Conservation (phyloP, 495 filamentous ascomycete genomes). For the Gamarada debralockiae region DNA sequence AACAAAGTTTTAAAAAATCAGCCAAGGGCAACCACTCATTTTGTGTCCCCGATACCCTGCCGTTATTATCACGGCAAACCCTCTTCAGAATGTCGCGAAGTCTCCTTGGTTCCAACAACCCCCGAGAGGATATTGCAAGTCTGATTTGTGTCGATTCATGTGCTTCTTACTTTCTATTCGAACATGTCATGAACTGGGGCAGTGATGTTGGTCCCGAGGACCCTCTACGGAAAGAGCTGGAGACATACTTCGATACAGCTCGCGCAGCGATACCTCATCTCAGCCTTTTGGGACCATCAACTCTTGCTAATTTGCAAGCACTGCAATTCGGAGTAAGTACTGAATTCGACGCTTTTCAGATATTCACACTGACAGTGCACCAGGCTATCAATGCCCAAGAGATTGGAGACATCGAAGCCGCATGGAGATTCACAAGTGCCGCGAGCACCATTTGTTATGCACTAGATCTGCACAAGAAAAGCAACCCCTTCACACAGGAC, state of each 20-base stretch:
- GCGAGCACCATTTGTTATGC: constrained; percentile 1
- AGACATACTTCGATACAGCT: constrained; percentile 4
- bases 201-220: constrained; percentile 2
- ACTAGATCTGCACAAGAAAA: constrained; percentile 6
- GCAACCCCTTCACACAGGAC: background rate
- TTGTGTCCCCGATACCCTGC: constrained; percentile 6
- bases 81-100: constrained; percentile 1
- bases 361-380: background rate
- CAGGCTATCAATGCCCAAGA: constrained; percentile 13
- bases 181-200: constrained; percentile 1
- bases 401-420: constrained; percentile 5
- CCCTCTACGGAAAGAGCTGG: background rate
- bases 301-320: constrained; percentile 7
- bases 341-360: background rate
- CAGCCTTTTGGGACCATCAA: background rate
- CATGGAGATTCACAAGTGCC: background rate
- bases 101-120: background rate
- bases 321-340: constrained; percentile 7
- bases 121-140: background rate
- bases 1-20: background rate
- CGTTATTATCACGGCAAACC: constrained; percentile 7
- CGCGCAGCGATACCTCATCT: background rate
- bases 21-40: background rate
- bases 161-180: constrained; percentile 14
- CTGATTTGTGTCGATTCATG: constrained; percentile 8